Conservation (phyloP, 768 basidiomycete genomes). For the Trametes maxima region DNA sequence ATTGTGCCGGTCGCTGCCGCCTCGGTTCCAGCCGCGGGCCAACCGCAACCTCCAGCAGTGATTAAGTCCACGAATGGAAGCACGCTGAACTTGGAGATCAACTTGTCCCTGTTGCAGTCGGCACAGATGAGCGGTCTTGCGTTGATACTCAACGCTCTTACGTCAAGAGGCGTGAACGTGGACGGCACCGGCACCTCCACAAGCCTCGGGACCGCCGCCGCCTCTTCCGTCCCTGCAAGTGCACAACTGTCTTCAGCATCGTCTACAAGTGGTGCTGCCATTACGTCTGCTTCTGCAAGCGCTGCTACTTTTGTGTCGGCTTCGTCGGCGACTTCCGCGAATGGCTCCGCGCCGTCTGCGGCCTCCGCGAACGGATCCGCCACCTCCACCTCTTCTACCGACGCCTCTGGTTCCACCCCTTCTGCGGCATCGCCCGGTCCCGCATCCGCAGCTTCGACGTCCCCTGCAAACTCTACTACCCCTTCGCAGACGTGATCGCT, state of each 20-base stretch:
- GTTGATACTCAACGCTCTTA: slow-evolving; percentile 68
- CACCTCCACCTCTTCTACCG: slow-evolving; percentile 4
- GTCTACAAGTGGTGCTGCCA: neutral
- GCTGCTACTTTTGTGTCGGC: too few relatives aligned
- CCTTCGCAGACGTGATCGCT: slow-evolving; percentile 2
- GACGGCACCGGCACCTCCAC: slow-evolving; percentile 10
- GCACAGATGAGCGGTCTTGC: slow-evolving; percentile 80
- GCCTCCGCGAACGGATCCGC: neutral
- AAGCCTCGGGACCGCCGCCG: neutral
- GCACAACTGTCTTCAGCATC: neutral
- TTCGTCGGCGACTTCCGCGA: neutral
- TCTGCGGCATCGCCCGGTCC: neutral
- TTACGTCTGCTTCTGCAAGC: neutral
- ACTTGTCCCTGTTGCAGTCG: slow-evolving; percentile 69
- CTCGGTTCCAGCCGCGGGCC: slow-evolving; percentile 52
- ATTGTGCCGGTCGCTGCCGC: slow-evolving; percentile 69
- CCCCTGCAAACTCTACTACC: neutral
- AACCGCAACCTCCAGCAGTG: slow-evolving; percentile 75
- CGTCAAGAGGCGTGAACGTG: slow-evolving; percentile 46
- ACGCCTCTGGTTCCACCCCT: slow-evolving; percentile 1
- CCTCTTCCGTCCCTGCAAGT: neutral
- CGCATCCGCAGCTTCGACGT: slow-evolving; percentile 3
- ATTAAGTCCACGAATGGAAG: slow-evolving; percentile 61
- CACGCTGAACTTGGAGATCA: slow-evolving; percentile 77
- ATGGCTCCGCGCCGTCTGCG: neutral